Percentiles rank a stretch among this genome's conserved stretches.
Conservation (phyloP, 768 basidiomycete genomes). For the Serendipita sp. region DNA sequence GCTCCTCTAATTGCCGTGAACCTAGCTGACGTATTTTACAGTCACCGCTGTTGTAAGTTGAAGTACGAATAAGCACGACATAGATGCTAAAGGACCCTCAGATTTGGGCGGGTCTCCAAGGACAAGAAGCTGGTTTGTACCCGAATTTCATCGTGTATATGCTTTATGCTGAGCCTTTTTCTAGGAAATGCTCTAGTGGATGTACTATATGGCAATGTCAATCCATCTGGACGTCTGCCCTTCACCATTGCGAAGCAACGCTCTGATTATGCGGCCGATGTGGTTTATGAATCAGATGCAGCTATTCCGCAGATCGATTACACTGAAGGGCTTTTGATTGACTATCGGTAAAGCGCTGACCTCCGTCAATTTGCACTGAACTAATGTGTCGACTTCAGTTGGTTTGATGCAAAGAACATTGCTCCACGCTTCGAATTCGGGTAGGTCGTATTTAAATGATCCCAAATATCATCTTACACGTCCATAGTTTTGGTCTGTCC, state of each 20-base stretch:
- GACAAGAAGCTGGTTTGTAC: constrained; percentile 21
- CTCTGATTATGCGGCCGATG: constrained; percentile 21
- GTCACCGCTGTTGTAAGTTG: constrained; percentile 17
- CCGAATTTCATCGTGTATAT: neutral
- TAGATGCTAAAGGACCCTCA: constrained; percentile 9
- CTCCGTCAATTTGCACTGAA: neutral
- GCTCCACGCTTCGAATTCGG: constrained; percentile 7
- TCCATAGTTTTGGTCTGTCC: neutral
- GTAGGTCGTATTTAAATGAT: neutral
- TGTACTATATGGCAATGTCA: constrained; percentile 24
- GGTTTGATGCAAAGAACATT: constrained; percentile 5
- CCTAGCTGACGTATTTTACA: neutral
- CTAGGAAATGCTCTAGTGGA: constrained; percentile 22
- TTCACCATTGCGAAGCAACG: constrained; percentile 26
- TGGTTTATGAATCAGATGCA: constrained; percentile 11
- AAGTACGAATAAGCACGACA: neutral
- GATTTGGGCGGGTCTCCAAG: constrained; percentile 16
- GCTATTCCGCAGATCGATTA: constrained; percentile 18
- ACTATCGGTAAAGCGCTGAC: constrained; percentile 11
- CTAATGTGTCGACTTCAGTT: neutral
- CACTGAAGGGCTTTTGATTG: constrained; percentile 19
- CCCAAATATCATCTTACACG: neutral
- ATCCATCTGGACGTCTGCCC: constrained; percentile 24
- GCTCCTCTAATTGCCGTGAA: neutral
- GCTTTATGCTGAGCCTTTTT: neutral